phyloP scores from a whole-genome alignment of 73 alveolate species.

The Blepharisma japonicum region DNA sequence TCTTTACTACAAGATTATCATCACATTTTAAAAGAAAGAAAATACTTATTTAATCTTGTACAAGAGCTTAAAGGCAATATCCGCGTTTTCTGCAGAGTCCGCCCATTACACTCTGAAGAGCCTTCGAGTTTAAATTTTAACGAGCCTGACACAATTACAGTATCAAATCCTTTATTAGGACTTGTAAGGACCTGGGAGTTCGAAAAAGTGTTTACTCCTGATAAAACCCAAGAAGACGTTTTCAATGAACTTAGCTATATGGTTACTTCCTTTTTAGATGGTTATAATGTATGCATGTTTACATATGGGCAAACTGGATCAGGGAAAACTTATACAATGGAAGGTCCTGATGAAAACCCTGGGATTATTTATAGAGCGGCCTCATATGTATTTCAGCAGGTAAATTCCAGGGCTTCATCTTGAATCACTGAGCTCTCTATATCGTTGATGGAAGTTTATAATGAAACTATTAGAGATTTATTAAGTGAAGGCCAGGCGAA shows the following conservation, averaged over 20 bases:
- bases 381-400: background rate
- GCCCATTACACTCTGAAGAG: constrained; percentile 61
- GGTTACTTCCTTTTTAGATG: constrained; percentile 79
- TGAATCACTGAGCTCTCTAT: background rate
- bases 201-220: constrained; percentile 26
- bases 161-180: background rate
- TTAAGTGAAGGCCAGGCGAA: background rate
- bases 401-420: background rate
- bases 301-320: constrained; percentile 99
- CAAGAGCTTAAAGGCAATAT: constrained; percentile 89
- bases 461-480: constrained; percentile 20
- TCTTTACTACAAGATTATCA: too few relatives aligned
- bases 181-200: constrained; percentile 22
- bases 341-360: constrained; percentile 84
- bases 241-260: constrained; percentile 13
- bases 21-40: background rate
- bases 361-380: constrained; percentile 56
- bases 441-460: constrained; percentile 25
- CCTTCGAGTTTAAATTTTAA: background rate
- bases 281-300: constrained; percentile 95
- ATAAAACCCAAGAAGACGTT: constrained; percentile 14
- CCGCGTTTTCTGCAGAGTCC: constrained; percentile 88
- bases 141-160: background rate
- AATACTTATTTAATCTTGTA: constrained; percentile 45
- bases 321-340: constrained; percentile 96